Base-by-base conservation (phyloP, 2,329 filamentous ascomycete genomes). In the Cladosporium austrohemisphaericum region DNA sequence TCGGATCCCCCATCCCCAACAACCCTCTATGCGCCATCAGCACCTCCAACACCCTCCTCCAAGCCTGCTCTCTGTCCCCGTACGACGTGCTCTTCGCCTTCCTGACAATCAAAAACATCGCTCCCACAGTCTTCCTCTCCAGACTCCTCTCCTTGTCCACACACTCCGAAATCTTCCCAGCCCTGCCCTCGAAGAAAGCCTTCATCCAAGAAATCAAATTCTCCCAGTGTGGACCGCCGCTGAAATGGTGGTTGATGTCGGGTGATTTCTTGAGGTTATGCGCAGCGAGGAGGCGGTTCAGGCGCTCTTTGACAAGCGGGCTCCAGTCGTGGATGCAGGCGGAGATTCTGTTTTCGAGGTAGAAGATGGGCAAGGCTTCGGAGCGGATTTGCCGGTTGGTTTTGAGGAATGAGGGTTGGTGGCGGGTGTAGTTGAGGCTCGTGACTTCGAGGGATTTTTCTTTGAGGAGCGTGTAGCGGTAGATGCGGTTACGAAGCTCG, bases 401-500 rank as follows among this genome's bases (percentile, higher is more conserved):
- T 19, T 36, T 33, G 13, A 46, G 43, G 10, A 46, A 32, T 5
- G 43, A n/a, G 2, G 43, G 43, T 18, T 46, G 43, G 32, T 46
- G 43, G 14, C 16, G 19, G 16, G 43, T 7, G 32, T 32, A 46
- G 31, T n/a, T 26, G 4, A 13, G 3, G 14, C 9, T 8, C 16
- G 23, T 23, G 43, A 46, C 28, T 26, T 46, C 32, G 32, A 46
- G 28, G 8, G 11, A 3, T 5, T 11, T 36, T 4, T 9, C 8
- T 6, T 25, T 10, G 31, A 14, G 3, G 16, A 46, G 23, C n/a
- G 43, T 18, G 32, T 13, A 29, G 43, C 22, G 23, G 45, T 49
- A 49, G 36, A 49, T 49, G n/a, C 37, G 18, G 29, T 49, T 49
- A 4, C 36, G 25, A 4, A 49, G 26, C 14, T 49, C 45, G 18